phyloP scores from a whole-genome alignment of 192 early-diverging fungal genomes.

The Tieghemiomyces parasiticus region DNA sequence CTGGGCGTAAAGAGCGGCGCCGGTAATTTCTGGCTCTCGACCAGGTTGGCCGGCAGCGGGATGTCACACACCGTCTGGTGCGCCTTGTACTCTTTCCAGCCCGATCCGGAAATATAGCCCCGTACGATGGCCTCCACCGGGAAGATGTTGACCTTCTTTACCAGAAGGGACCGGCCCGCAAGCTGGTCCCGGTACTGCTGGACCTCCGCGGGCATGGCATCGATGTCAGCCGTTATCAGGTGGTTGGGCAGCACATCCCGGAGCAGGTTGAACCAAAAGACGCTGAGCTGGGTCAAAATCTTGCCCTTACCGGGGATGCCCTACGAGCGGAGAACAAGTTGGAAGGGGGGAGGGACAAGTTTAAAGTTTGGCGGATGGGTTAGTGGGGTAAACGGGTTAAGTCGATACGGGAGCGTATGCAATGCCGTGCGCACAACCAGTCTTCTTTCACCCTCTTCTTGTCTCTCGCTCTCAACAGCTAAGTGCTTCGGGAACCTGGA shows the following conservation, averaged over 20 bases:
- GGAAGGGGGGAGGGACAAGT: too few species aligned
- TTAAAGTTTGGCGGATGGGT: not conserved
- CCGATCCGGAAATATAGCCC: conserved; percentile 95
- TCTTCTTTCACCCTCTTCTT: too few species aligned
- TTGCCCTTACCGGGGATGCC: conserved; percentile 94
- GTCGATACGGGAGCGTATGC: too few species aligned
- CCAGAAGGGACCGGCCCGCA: conserved; percentile 79
- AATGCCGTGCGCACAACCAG: too few species aligned
- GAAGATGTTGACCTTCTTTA: conserved; percentile 78
- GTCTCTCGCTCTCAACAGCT: too few species aligned
- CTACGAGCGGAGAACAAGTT: too few species aligned
- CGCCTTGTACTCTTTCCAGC: conserved; percentile 88
- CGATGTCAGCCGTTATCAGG: conserved; percentile 84
- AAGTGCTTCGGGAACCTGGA: not conserved
- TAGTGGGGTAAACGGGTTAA: too few species aligned
- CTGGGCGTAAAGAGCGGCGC: conserved; percentile 87
- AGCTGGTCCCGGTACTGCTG: conserved; percentile 83
- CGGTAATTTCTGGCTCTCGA: conserved; percentile 73
- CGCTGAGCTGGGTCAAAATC: conserved; percentile 85
- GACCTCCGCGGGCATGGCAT: conserved; percentile 76
- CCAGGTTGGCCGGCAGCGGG: conserved; percentile 54
- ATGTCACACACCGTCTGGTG: conserved; percentile 92
- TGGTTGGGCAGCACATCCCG: conserved; percentile 89
- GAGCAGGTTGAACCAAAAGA: conserved; percentile 92
- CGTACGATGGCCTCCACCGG: conserved; percentile 98